Base-by-base conservation (phyloP, 2,329 filamentous ascomycete genomes). In the Penicillium digitatum region DNA sequence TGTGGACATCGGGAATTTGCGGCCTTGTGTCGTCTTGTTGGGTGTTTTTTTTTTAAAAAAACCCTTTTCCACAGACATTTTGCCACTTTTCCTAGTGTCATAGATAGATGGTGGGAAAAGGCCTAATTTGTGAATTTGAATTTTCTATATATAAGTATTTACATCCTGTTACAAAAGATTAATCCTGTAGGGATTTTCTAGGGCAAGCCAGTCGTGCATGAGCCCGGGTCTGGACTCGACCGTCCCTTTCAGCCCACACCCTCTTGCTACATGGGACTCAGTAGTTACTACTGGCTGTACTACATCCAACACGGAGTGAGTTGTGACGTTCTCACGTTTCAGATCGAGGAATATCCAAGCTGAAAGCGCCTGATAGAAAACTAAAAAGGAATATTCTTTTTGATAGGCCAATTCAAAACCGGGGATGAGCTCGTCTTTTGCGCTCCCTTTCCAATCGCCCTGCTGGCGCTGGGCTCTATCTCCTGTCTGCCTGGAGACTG, bases 381-480 rank as follows among this genome's bases (percentile, higher is more conserved):
- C 3, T 8, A 16, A 26, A 9, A 45, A 40, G 44, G 24, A 47
- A n/a, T n/a, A n/a, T n/a, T n/a, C n/a, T n/a, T n/a, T n/a, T n/a
- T 24, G 43, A 32, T 5, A 32, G 18, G 18, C 20, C 20, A 32
- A 24, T 12, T 31, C 16, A 22, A 7, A 10, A 31, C 42, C 16
- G 26, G 24, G 57, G 56, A 42, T 46, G 24, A 32, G 35, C 34
- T 44, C n/a, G 2, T 31, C 24, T 45, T 53, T 46, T 12, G 47
- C 52, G 55, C 51, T 59, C 48, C 38, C 40, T 62, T 62, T 62
- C 50, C 50, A 56, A 58, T 56, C 48, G 50, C 48, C 29, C 57
- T 54, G 56, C 48, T 52, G 20, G 34, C 34, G 24, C 22, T 9
- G 3, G 32, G 32, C 20, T 11, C 37, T 43, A 8, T n/a, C 16